phyloP scores from a whole-genome alignment of 2,329 filamentous ascomycete genomes.

The Cladosporium sp. region DNA sequence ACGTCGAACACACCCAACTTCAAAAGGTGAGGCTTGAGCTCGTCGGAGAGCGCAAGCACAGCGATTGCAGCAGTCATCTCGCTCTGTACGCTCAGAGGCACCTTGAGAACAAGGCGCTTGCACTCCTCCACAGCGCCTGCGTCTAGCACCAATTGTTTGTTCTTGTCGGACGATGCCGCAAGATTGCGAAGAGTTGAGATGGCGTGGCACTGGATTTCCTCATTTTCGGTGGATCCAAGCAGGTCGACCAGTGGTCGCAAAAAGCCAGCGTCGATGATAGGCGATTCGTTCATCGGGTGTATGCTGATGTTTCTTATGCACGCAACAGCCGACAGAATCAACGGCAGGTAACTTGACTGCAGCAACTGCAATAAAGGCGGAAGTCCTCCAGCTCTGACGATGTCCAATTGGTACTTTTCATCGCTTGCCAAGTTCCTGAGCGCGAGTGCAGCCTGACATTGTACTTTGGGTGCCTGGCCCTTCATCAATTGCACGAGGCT shows the following conservation, averaged over 20 bases:
- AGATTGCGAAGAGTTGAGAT: slow-evolving; percentile 96
- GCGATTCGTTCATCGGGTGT: slow-evolving; percentile 94
- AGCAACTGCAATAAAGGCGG: slow-evolving; percentile 83
- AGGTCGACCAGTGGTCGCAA: slow-evolving; percentile 90
- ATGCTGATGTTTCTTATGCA: slow-evolving; percentile 99
- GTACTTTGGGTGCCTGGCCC: slow-evolving; percentile 93
- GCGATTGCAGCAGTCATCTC: slow-evolving; percentile 99
- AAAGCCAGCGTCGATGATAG: slow-evolving; percentile 97
- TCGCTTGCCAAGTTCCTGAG: slow-evolving; percentile 94
- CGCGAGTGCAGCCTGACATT: slow-evolving; percentile 93
- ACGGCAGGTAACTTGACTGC: slow-evolving; percentile 90
- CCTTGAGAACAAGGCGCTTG: slow-evolving; percentile 92
- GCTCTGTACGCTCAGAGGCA: slow-evolving; percentile 91
- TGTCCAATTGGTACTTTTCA: slow-evolving; percentile 98
- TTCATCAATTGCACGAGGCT: slow-evolving; percentile 96
- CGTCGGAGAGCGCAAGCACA: slow-evolving; percentile 90
- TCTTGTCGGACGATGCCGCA: slow-evolving; percentile 93
- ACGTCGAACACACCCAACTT: slow-evolving; percentile 95
- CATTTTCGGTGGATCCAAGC: slow-evolving; percentile 91
- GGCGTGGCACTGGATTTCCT: slow-evolving; percentile 98
- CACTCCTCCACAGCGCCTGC: slow-evolving; percentile 97
- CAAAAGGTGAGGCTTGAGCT: slow-evolving; percentile 87
- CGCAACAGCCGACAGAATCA: slow-evolving; percentile 94
- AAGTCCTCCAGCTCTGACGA: slow-evolving; percentile 85
- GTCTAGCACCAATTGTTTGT: slow-evolving; percentile 96